These are phyloP conservation scores for Colletotrichum tropicicola DNA, from an alignment of 2,329 filamentous ascomycete genomes.

Conservation along the genomic window DNA sequence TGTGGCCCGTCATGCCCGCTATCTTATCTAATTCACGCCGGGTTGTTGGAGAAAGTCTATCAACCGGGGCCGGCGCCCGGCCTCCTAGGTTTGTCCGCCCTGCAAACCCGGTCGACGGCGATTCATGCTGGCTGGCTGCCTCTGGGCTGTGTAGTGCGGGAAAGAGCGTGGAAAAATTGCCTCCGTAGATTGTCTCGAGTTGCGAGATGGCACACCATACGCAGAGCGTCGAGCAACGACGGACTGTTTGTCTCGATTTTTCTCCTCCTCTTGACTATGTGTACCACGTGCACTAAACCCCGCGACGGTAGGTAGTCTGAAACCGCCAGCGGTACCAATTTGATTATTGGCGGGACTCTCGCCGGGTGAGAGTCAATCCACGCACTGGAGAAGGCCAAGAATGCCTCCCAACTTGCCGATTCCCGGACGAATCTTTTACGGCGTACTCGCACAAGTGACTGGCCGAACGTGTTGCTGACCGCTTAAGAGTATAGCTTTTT, in stretches of 20 bases:
- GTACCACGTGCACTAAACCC: neutral
- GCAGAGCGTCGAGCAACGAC: neutral
- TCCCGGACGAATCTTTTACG: neutral
- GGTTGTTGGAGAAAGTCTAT: constrained; percentile 12
- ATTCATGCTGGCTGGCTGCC: neutral
- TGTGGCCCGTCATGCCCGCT: neutral
- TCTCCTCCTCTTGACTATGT: neutral
- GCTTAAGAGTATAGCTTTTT: too few relatives aligned
- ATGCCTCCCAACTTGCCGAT: neutral
- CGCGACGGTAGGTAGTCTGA: neutral
- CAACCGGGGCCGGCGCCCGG: neutral
- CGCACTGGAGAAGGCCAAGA: neutral
- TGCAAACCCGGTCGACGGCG: neutral
- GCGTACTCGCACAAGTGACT: too few relatives aligned
- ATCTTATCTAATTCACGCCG: neutral
- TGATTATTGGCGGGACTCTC: neutral
- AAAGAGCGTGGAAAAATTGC: too few relatives aligned
- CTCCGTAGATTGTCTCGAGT: neutral
- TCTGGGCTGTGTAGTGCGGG: neutral
- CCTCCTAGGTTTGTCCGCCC: neutral
- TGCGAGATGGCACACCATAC: neutral
- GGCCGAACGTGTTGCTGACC: too few relatives aligned
- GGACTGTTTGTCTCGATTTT: neutral
- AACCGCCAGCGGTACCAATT: neutral
- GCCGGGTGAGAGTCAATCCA: neutral